Base-by-base conservation (phyloP, 805 yeast genomes). In the Candida succiphila region DNA sequence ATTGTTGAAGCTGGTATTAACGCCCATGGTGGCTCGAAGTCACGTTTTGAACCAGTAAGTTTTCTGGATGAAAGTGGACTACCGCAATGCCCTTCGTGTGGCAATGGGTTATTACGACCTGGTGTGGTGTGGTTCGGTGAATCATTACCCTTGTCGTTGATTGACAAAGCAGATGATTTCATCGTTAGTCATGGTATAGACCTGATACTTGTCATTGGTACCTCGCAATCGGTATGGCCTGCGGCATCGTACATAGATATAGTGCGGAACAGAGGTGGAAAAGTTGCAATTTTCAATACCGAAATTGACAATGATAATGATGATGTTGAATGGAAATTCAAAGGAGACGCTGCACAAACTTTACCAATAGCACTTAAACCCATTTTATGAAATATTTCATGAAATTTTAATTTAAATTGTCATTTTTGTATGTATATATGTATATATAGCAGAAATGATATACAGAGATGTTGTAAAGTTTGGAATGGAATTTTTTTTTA, bases 91-190 rank as follows among this genome's bases (percentile, higher is more conserved):
- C 95, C 95, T 0, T 58, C 58, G 9, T 87, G 96, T 50, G 50
- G 61, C n/a, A 66, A 63, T 4, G 79, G 78, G 0, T 50, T 81
- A 10, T 56, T 87, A 37, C 63, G 96, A 17, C 96, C 96, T 0
- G 95, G 92, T 0, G 94, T 87, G 3, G 88, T 86, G 5, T 87
- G 95, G 96, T 85, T 81, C 56, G 96, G 96, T n/a, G 96, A 87
- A 54, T 68, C 86, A 13, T 58, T 87, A 29, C 85, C 94, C 0
- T 53, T 83, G 35, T 58, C 58, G 31, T 68, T 66, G 10, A 69
- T 87, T 37, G 78, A 75, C 39, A 58, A 58, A 28, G 85, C 84
- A 5, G 95, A 86, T 56, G 73, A 70, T 29, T 86, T 82, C 44
- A 65, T 85, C 5, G 67, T 72, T 42, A 47, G 60, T 9, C 61